Evolutionary conservation across 345 rosid genomes (phyloP).

Genomic region (Gossypium bickii): DNA sequence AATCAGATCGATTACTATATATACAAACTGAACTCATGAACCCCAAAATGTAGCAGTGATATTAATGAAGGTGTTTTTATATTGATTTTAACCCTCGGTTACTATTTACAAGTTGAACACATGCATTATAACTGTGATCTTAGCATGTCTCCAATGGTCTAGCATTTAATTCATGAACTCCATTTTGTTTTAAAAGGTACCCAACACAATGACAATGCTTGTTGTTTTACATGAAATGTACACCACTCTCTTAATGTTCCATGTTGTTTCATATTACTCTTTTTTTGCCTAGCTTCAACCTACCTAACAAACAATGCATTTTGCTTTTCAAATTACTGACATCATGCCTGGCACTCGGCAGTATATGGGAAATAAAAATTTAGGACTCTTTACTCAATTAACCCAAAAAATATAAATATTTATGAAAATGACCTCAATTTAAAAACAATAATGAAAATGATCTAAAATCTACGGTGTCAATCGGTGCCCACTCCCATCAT

Average conservation of each 20-base stretch:
- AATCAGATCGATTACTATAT: neutral
- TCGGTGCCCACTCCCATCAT: too few relatives aligned
- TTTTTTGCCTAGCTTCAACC: too few relatives aligned
- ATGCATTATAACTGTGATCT: neutral
- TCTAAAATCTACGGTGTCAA: too few relatives aligned
- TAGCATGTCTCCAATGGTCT: neutral
- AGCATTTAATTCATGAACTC: neutral
- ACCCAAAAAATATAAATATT: too few relatives aligned
- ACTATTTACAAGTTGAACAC: too few relatives aligned
- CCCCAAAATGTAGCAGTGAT: neutral
- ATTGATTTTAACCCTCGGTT: neutral
- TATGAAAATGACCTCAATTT: too few relatives aligned
- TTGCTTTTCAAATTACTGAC: too few relatives aligned
- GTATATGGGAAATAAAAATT: too few relatives aligned
- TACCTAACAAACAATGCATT: too few relatives aligned
- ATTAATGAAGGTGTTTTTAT: neutral
- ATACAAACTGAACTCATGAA: neutral
- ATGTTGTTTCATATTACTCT: neutral
- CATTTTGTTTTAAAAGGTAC: neutral
- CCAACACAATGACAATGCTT: neutral
- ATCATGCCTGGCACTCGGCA: too few relatives aligned
- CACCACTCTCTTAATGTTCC: neutral
- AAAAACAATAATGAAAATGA: too few relatives aligned
- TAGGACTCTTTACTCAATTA: too few relatives aligned
- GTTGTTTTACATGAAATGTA: neutral